phyloP scores from a whole-genome alignment of 2,329 filamentous ascomycete genomes.

The Colletotrichum scovillei region DNA sequence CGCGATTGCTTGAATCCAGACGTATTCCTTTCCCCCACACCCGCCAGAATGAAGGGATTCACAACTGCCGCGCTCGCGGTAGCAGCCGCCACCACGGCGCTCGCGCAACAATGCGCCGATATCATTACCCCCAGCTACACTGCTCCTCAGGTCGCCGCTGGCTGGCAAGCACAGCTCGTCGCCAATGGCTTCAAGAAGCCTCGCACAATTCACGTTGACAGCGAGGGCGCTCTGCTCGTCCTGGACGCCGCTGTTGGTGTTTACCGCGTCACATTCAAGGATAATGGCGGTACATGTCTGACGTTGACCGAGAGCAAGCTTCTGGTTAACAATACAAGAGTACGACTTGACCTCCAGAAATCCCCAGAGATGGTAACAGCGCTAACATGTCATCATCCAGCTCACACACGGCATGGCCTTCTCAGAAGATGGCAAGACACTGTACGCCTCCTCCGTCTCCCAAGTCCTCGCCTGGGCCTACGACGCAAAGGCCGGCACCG shows the following conservation, averaged over 20 bases:
- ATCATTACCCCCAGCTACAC: conserved; percentile 49
- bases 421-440: conserved; percentile 61
- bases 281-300: conserved; percentile 55
- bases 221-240: conserved; percentile 56
- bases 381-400: conserved; percentile 42
- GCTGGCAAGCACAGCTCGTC: conserved; percentile 58
- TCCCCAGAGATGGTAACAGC: not conserved
- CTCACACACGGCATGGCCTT: conserved; percentile 68
- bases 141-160: conserved; percentile 51
- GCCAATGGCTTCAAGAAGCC: conserved; percentile 54
- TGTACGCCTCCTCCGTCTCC: conserved; percentile 68
- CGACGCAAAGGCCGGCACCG: conserved; percentile 61
- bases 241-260: conserved; percentile 57
- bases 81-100: conserved; percentile 17
- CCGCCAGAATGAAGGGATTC: conserved; percentile 22
- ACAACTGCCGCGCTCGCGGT: conserved; percentile 8
- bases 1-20: not conserved
- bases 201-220: conserved; percentile 59
- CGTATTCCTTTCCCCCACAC: not conserved
- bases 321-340: conserved; percentile 47
- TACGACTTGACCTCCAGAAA: conserved; percentile 38
- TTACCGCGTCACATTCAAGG: conserved; percentile 51
- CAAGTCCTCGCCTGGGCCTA: conserved; percentile 76
- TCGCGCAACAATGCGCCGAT: conserved; percentile 46
- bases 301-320: conserved; percentile 47